phyloP scores from a whole-genome alignment of 2,329 filamentous ascomycete genomes.

The Penicillium verrucosum region DNA sequence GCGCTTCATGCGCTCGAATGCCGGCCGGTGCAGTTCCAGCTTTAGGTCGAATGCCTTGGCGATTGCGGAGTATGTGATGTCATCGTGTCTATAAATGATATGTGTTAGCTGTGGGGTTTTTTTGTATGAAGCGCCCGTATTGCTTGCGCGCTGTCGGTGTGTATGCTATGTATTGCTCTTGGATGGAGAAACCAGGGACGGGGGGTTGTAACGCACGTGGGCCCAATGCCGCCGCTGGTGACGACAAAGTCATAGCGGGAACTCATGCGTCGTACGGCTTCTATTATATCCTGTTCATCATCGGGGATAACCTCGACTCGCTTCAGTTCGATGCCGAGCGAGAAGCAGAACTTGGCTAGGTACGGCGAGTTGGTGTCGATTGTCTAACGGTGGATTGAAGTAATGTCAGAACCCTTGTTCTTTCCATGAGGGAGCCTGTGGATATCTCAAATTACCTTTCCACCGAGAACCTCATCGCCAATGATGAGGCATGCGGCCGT shows the following conservation, averaged over 20 bases:
- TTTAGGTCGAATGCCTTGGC: slow-evolving; percentile 80
- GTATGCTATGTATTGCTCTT: neutral
- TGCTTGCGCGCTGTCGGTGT: neutral
- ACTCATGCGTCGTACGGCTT: slow-evolving; percentile 84
- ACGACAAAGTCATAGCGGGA: slow-evolving; percentile 89
- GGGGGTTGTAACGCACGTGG: slow-evolving; percentile 63
- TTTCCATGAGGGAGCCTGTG: neutral
- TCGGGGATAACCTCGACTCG: slow-evolving; percentile 91
- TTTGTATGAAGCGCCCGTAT: neutral
- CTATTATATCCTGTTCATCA: slow-evolving; percentile 84
- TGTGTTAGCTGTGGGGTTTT: neutral
- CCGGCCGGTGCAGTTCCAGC: slow-evolving; percentile 71
- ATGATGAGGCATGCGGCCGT: slow-evolving; percentile 93
- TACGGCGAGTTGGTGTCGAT: slow-evolving; percentile 65
- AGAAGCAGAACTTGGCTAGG: slow-evolving; percentile 65
- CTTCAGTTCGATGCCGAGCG: slow-evolving; percentile 67
- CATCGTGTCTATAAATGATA: slow-evolving; percentile 71
- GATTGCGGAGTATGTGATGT: slow-evolving; percentile 94
- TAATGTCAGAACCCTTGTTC: neutral
- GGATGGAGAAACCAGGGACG: neutral
- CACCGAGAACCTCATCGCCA: slow-evolving; percentile 92
- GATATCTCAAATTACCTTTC: slow-evolving; percentile 65
- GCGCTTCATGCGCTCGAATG: slow-evolving; percentile 77
- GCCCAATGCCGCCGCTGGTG: slow-evolving; percentile 91
- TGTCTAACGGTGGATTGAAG: slow-evolving; percentile 44